phyloP scores from a whole-genome alignment of 495 filamentous ascomycete genomes.

The Aspergillus carlsbadensis region DNA sequence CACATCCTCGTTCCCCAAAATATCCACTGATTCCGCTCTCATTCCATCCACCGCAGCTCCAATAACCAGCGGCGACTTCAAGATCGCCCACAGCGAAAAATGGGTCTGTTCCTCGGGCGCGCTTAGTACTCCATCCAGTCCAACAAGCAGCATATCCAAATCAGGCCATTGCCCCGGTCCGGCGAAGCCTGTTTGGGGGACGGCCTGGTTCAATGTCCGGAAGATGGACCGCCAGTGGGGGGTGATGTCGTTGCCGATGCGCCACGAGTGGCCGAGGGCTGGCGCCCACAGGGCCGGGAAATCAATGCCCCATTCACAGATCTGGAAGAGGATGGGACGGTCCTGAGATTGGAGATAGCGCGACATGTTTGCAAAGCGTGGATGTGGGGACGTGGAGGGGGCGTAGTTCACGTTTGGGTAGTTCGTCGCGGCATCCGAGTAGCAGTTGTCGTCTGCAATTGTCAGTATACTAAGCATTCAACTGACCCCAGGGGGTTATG shows the following conservation, averaged over 20 bases:
- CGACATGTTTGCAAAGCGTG: conserved; percentile 36
- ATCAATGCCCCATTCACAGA: conserved; percentile 55
- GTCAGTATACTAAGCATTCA: background rate
- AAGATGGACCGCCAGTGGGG: conserved; percentile 51
- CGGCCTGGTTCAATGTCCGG: conserved; percentile 49
- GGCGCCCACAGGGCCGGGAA: conserved; percentile 51
- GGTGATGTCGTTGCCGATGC: conserved; percentile 57
- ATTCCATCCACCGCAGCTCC: conserved; percentile 38
- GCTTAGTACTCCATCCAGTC: conserved; percentile 33
- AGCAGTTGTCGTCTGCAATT: conserved; percentile 51
- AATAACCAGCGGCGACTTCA: conserved; percentile 56
- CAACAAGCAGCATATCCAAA: conserved; percentile 56
- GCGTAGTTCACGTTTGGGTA: conserved; percentile 42
- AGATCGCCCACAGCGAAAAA: conserved; percentile 57
- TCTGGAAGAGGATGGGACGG: conserved; percentile 45
- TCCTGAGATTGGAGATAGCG: conserved; percentile 22
- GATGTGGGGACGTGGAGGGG: conserved; percentile 28
- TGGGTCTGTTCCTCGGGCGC: conserved; percentile 48
- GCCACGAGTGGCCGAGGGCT: conserved; percentile 46
- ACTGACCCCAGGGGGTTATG: background rate
- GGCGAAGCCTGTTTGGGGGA: conserved; percentile 33
- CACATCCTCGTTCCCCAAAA: conserved; percentile 50
- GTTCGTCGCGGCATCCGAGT: conserved; percentile 37
- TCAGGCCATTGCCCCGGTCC: conserved; percentile 51
- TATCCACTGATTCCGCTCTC: conserved; percentile 28